Base-by-base conservation (phyloP, 2,329 filamentous ascomycete genomes). In the Dothistroma pini region DNA sequence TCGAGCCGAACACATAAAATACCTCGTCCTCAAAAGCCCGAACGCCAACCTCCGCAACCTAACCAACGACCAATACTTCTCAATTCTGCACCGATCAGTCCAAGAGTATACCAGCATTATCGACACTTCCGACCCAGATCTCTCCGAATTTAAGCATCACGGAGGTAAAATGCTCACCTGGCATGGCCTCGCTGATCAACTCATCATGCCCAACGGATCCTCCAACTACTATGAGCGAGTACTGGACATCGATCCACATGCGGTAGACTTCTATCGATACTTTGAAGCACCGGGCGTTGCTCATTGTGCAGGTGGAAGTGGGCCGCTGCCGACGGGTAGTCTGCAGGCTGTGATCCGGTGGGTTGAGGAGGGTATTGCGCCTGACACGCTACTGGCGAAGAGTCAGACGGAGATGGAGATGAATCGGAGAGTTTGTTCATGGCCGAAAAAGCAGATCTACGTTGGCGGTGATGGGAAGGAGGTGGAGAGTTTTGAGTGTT, bases 91-190 rank as follows among this genome's bases (percentile, higher is more conserved):
- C 29, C 56, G 60, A n/a, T 70, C 69, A 1, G 49, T 63, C 8
- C 58, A 67, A 29, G 65, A 70, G 57, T 79, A 75, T 58, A 61
- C 67, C 19, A 67, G 68, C 2, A 71, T 77, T 38, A 76, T 79
- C 12, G 74, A 71, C 6, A 76, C 76, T 0, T 58, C 68, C 21
- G 69, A 77, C 49, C 72, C 77, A 1, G 73, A 79, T 60, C 69
- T 80, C 0, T 69, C 70, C 0, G 65, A 54, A 0, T 80, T 80
- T 66, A 70, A 70, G 31, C 54, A 65, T 0, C 59, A 65, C 1
- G 77, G 76, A 0, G 76, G 73, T 1, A 81, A 80, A 61, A 72
- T 81, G 66, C 71, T 81, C 16, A 75, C 72, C 1, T 80, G 75
- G 73, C 77, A 80, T 56, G 79, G 78, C 0, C 62, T 76, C 7